Base-by-base conservation (phyloP, 805 yeast species). In the Ogataea neopini region DNA sequence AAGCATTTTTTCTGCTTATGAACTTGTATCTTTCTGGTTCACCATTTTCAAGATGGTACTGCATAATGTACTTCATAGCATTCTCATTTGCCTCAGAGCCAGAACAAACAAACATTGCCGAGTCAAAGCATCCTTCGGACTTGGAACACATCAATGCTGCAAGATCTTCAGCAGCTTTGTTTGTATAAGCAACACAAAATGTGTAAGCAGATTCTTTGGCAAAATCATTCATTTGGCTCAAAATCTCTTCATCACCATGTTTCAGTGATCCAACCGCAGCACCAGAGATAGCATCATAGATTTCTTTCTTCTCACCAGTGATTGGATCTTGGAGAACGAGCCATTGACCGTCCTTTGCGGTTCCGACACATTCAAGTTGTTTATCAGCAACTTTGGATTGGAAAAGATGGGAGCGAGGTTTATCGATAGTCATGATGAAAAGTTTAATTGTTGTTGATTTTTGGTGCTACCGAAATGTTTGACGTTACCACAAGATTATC, bases 61-160 rank as follows among this genome's bases (percentile, higher is more conserved):
- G 77, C 52, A 64, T 62, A 15, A 86, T 85, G 63, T 84, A 83
- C 61, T 84, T 84, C 57, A 84, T 63, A 3, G 89, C 89, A 22
- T 87, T 87, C 60, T 84, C 91, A 56, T 84, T 84, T 39, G 90
- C 88, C 62, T 84, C 91, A 15, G 88, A 74, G 41, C 94, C 94
- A 2, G 86, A 78, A 57, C 83, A 83, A 47, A 80, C 75, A 45
- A 85, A 66, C 45, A 69, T 52, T 3, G 72, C 76, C 19, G 70
- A 60, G 3, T 59, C 57, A 49, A 71, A 70, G 8, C 68, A 29
- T 59, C 69, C 41, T 56, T 55, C 47, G 67, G 70, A 26, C 69
- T 66, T 43, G 60, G 59, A 9, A 62, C 69, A 48, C 50, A 59
- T 80, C 79, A 68, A 68, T 41, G 66, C 59, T 15, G 74, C 70